These are phyloP conservation scores for Elasticomyces elasticus DNA, from an alignment of 495 filamentous ascomycete species.

Conservation along the genomic window DNA sequence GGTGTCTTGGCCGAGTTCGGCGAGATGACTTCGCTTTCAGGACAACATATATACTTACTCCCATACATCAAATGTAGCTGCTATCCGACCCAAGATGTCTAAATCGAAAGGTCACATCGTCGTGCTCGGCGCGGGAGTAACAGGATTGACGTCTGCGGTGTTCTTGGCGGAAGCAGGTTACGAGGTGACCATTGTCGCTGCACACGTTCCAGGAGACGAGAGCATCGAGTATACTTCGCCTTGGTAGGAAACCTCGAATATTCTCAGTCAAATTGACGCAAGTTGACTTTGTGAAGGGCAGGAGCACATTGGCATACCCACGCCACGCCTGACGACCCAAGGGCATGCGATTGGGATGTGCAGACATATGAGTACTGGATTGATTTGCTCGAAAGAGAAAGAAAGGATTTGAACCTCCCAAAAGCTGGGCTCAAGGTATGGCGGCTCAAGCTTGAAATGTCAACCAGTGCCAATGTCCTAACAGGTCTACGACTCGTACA, in stretches of 20 bases:
- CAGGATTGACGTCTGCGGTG: conserved; percentile 40
- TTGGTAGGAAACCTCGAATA: conserved; percentile 27
- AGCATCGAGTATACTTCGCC: conserved; percentile 34
- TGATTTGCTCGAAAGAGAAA: conserved; percentile 19
- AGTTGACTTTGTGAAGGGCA: conserved; percentile 25
- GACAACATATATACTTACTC: too few relatives aligned
- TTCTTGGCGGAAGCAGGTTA: conserved; percentile 35
- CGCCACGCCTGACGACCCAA: conserved; percentile 22
- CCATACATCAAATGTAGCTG: not conserved
- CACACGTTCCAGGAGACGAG: conserved; percentile 33
- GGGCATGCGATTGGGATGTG: conserved; percentile 31
- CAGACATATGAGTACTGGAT: conserved; percentile 33
- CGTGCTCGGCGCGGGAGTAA: conserved; percentile 35
- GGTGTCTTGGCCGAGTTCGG: too few relatives aligned
- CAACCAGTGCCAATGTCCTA: not conserved
- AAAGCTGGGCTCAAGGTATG: conserved; percentile 13
- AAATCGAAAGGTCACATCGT: not conserved
- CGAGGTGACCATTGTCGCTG: conserved; percentile 36
- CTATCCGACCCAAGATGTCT: not conserved
- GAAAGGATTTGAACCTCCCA: conserved; percentile 2
- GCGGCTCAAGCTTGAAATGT: not conserved
- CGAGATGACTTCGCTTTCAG: too few relatives aligned
- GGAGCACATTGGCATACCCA: conserved; percentile 37
- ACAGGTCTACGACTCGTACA: conserved; percentile 18
- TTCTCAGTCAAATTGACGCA: not conserved